A percentile compares a stretch with the other conserved stretches of the same genome.
Evolutionary conservation across 305 asterid species (phyloP).

Genomic region (Solanum hybrid): DNA sequence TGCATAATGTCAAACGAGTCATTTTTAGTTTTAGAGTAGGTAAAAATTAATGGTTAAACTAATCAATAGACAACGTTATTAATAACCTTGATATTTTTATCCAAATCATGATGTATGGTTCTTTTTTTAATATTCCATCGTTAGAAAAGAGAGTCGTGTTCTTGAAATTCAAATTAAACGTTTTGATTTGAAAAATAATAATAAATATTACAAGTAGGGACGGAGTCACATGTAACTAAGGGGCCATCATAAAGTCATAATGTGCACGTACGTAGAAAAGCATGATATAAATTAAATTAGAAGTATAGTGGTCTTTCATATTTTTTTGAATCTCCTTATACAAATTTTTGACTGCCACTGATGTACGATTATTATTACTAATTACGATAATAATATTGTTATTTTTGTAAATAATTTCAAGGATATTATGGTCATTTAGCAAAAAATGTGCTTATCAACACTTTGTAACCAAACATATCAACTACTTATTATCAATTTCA

Average conservation of each 20-base stretch:
- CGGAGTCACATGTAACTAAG: rapidly evolving
- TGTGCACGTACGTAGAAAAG: too few species aligned
- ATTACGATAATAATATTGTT: neutral
- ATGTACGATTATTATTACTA: neutral
- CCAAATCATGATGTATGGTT: too few species aligned
- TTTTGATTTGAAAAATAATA: too few species aligned
- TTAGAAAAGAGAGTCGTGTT: too few species aligned
- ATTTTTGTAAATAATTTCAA: neutral
- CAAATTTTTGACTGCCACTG: rapidly evolving
- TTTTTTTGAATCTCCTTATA: neutral
- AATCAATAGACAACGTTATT: neutral
- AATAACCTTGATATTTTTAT: too few species aligned
- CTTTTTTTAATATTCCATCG: too few species aligned
- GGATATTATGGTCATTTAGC: neutral
- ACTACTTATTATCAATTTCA: neutral
- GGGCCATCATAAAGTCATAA: too few species aligned
- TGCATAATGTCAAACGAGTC: neutral
- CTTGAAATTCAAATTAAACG: too few species aligned
- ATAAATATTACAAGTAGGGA: rapidly evolving
- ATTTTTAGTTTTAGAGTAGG: neutral
- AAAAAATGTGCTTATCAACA: neutral
- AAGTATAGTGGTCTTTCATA: too few species aligned
- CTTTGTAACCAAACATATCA: neutral
- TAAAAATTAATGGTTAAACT: neutral
- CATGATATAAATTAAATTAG: too few species aligned